phyloP scores from a whole-genome alignment of 108 stramenopile species.

The Skeletonema menzelii region DNA sequence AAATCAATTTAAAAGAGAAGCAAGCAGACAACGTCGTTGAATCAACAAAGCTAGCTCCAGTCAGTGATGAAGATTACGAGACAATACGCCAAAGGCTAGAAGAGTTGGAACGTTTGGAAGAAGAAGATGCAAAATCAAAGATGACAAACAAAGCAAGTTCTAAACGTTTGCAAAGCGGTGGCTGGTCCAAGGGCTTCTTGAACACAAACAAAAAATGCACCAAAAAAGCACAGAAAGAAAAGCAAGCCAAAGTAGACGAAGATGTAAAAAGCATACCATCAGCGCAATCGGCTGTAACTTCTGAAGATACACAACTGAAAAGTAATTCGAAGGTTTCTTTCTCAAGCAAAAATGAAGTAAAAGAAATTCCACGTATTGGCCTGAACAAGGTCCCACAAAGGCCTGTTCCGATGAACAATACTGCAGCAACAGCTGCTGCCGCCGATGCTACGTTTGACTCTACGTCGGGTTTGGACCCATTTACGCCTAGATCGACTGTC shows the following conservation, averaged over 20 bases:
- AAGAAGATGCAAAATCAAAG: constrained; percentile 17
- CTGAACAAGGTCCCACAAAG: constrained; percentile 25
- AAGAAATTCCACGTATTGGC: constrained; percentile 42
- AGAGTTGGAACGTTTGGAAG: constrained; percentile 41
- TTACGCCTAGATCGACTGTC: constrained; percentile 9
- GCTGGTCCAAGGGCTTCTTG: constrained; percentile 46
- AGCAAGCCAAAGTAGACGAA: not conserved
- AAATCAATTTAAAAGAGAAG: not conserved
- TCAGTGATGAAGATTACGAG: constrained; percentile 22
- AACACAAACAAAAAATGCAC: not conserved
- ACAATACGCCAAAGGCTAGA: constrained; percentile 23
- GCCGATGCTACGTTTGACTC: not conserved
- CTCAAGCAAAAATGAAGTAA: constrained; percentile 25
- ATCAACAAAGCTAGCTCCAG: not conserved
- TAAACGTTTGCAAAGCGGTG: constrained; percentile 19
- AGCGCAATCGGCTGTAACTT: not conserved
- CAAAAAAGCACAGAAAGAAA: not conserved
- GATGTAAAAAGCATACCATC: not conserved
- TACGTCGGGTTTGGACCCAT: constrained; percentile 5
- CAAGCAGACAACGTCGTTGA: not conserved
- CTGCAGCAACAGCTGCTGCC: not conserved
- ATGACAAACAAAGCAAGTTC: constrained; percentile 14
- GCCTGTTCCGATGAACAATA: not conserved
- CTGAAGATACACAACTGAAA: not conserved
- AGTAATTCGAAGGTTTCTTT: not conserved